These are phyloP conservation scores for Cystofilobasidium ferigula DNA, from an alignment of 768 basidiomycete genomes.

Conservation along the genomic window DNA sequence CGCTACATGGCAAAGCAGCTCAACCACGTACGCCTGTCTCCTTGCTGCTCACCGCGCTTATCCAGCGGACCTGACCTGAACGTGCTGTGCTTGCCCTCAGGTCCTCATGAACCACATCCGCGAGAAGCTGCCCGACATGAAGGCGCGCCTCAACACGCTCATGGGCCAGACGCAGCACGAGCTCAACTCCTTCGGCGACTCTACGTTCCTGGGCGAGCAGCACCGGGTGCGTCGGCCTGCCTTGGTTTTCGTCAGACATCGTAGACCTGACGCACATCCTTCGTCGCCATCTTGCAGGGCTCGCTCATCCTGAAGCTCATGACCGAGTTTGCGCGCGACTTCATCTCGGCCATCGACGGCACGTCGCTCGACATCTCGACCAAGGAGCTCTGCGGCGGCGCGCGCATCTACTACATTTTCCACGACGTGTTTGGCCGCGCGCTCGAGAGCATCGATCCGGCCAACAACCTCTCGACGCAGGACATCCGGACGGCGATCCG, in stretches of 20 bases:
- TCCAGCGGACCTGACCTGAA: neutral
- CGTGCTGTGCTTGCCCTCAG: constrained; percentile 39
- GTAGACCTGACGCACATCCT: too few species aligned
- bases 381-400: constrained; percentile 94
- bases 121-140: constrained; percentile 99
- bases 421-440: constrained; percentile 95
- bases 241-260: constrained; percentile 20
- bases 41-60: constrained; percentile 8
- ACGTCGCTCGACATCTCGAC: constrained; percentile 93
- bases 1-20: constrained; percentile 84
- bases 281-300: constrained; percentile 43
- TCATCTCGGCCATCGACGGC: constrained; percentile 92
- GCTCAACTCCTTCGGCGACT: constrained; percentile 88
- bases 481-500: constrained; percentile 97
- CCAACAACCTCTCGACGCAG: constrained; percentile 76
- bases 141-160: constrained; percentile 87
- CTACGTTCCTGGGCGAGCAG: constrained; percentile 79
- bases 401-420: constrained; percentile 98
- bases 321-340: constrained; percentile 97
- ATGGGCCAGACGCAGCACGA: constrained; percentile 99
- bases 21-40: constrained; percentile 63
- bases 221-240: constrained; percentile 44
- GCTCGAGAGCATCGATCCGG: constrained; percentile 77
- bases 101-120: constrained; percentile 95
- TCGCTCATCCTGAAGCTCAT: constrained; percentile 83